Evolutionary conservation across 2,329 filamentous ascomycete genomes (phyloP).

Genomic region (Cytospora schulzeri): DNA sequence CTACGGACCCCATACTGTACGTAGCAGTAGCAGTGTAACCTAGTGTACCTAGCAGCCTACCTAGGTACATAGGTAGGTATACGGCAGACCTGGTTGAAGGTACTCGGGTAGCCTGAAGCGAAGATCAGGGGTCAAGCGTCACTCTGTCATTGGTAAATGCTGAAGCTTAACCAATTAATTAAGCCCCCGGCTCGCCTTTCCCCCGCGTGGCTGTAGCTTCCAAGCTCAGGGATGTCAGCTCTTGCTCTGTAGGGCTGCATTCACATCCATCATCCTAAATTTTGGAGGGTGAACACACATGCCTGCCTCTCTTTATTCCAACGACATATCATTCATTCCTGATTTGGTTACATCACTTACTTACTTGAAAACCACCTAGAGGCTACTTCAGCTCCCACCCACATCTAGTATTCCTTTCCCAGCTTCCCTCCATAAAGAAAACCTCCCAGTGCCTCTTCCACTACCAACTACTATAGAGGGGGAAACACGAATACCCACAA

Average conservation of each 20-base stretch:
- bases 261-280: conserved; percentile 9
- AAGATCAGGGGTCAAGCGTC: not conserved
- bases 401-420: not conserved
- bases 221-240: conserved; percentile 1
- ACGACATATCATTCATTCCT: not conserved
- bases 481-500: conserved; percentile 34
- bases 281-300: not conserved
- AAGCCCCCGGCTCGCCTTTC: not conserved
- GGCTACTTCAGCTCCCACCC: not conserved
- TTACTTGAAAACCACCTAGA: not conserved
- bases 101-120: no score
- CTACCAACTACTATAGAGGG: not conserved
- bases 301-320: not conserved
- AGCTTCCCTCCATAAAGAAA: no score
- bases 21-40: no score
- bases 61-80: not conserved
- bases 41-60: no score
- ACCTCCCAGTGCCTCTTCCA: no score
- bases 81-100: no score
- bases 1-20: not conserved
- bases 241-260: conserved; percentile 13
- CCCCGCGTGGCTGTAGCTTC: not conserved
- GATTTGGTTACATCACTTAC: not conserved
- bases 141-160: no score
- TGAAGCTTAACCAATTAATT: not conserved